Base-by-base conservation (phyloP, 164 flowering plant species). In the Dillenia turbinata region DNA sequence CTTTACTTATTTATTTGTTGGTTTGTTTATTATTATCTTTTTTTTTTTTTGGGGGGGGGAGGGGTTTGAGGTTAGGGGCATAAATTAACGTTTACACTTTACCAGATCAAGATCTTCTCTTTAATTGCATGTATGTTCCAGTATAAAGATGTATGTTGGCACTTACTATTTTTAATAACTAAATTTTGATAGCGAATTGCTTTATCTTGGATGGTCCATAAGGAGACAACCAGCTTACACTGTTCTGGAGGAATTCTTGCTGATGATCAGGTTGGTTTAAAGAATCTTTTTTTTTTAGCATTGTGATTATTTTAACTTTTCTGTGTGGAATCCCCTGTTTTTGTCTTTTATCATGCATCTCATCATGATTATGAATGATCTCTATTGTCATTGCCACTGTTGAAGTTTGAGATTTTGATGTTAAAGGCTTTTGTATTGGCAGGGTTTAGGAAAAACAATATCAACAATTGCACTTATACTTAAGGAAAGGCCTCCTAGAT, bases 221-320 rank as follows among this genome's bases (percentile, higher is more conserved):
- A 92, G 79, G 98, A 92, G 71, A 88, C 89, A 16, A 64, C 65
- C 53, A 66, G 83, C 64, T 49, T 66, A 45, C 75, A 68, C 63
- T 92, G 96, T 73, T 82, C 77, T 51, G 98, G 98, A 56, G 98
- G 98, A 61, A 86, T 92, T 66, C 91, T 92, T 66, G 98, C 98
- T 24, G 98, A 92, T 78, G 98, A 92, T 75, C 98, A 92, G 95
- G 98, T 89, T 53, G 48, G 5, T 61, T 53, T 33, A 4, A 33
- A 33, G 40, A 33, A 33, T 33, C 40, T 33, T 5, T 4, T 33
- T 33, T 33, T 33, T 33, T 6, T 33, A 33, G 40, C 5, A 33
- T 4, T 33, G 40, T 33, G 6, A 33, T 33, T 33, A 33, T 33
- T 33, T 33, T 5, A 33, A 33, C 40, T 33, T 33, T 33, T 33